Conservation (phyloP, 306 rosid genomes). For the Fagus sylvatica region DNA sequence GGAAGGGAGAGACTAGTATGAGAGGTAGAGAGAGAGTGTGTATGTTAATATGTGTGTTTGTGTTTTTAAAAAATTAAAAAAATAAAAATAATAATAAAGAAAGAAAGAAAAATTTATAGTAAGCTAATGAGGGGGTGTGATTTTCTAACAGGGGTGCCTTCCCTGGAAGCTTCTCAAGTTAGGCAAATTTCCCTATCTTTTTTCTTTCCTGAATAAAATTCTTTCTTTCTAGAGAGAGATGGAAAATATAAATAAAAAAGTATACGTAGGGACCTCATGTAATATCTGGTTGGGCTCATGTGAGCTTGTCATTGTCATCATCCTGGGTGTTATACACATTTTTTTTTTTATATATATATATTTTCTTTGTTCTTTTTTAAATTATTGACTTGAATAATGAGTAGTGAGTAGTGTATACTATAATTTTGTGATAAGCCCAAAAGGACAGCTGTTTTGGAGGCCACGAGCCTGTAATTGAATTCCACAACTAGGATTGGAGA, state of each 20-base stretch:
- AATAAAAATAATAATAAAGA: too few relatives aligned
- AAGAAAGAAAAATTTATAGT: background rate
- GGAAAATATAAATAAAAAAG: conserved; percentile 15
- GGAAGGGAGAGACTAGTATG: background rate
- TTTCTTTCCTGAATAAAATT: background rate
- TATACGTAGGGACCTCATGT: conserved; percentile 47
- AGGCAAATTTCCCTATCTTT: background rate
- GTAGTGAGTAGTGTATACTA: too few relatives aligned
- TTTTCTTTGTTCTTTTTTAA: background rate
- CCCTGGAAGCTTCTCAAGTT: conserved; percentile 32
- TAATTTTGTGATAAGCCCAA: conserved; percentile 19
- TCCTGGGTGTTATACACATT: conserved; percentile 31
- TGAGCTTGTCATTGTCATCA: conserved; percentile 50
- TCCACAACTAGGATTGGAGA: conserved; percentile 39
- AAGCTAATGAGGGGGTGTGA: background rate
- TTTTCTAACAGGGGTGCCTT: conserved; percentile 20
- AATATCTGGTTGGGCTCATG: conserved; percentile 57
- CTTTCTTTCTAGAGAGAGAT: background rate
- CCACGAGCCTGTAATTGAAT: conserved; percentile 39
- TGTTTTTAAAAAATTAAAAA: too few relatives aligned
- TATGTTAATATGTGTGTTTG: too few relatives aligned
- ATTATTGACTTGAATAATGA: background rate
- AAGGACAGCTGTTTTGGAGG: conserved; percentile 47
- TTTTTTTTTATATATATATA: background rate
- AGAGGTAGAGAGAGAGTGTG: background rate